A percentile compares a stretch with the other conserved stretches of the same genome.
phyloP scores from a whole-genome alignment of 345 rosid species.

The Brassica juncea region DNA sequence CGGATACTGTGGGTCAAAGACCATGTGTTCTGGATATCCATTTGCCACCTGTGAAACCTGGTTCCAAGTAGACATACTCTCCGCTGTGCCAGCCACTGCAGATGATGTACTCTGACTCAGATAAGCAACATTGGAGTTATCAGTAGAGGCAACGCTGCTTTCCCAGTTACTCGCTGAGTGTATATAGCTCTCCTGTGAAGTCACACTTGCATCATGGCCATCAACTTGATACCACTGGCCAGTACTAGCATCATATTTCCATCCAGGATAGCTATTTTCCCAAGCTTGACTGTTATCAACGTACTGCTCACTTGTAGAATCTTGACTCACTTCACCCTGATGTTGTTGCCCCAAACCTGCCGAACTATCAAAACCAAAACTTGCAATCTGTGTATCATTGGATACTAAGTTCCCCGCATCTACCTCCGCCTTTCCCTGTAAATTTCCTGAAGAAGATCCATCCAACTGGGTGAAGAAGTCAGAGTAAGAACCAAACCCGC shows the following conservation, averaged over 20 bases:
- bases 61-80: slow-evolving; percentile 64
- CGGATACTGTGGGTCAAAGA: slow-evolving; percentile 86
- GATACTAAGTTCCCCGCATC: slow-evolving; percentile 26
- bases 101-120: slow-evolving; percentile 66
- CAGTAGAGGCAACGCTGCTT: slow-evolving; percentile 45
- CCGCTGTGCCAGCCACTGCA: slow-evolving; percentile 52
- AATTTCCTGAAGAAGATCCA: slow-evolving; percentile 39
- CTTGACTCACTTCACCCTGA: slow-evolving; percentile 34
- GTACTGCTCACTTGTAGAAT: slow-evolving; percentile 51
- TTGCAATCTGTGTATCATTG: slow-evolving; percentile 31
- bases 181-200: slow-evolving; percentile 43
- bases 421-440: slow-evolving; percentile 45
- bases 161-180: slow-evolving; percentile 48
- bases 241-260: slow-evolving; percentile 70
- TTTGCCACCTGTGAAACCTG: slow-evolving; percentile 63
- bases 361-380: slow-evolving; percentile 43
- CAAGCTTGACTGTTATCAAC: slow-evolving; percentile 57
- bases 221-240: slow-evolving; percentile 87
- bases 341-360: slow-evolving; percentile 23
- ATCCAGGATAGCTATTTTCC: slow-evolving; percentile 90
- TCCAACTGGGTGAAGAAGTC: slow-evolving; percentile 75
- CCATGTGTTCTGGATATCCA: slow-evolving; percentile 89
- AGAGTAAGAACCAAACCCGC: slow-evolving; percentile 68
- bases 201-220: slow-evolving; percentile 40
- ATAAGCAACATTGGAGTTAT: slow-evolving; percentile 55